Base-by-base conservation (phyloP, 192 early-diverging fungal genomes). In the Phlyctochytrium bullatum region DNA sequence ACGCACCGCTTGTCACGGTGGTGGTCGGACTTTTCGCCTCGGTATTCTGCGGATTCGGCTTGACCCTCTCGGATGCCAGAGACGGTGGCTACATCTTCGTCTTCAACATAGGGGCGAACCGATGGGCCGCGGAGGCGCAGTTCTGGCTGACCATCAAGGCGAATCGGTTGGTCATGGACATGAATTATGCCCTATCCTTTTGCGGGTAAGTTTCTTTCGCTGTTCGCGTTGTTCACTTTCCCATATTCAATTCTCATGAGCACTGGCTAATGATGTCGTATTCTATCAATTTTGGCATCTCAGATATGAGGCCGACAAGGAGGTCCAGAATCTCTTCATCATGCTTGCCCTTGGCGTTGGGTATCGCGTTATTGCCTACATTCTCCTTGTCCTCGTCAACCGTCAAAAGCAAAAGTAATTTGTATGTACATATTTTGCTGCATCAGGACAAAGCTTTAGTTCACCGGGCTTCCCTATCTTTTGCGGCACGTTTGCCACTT, bases 1-100 rank as follows among this genome's bases (percentile, higher is more conserved):
- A 75, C 59, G 73, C 69, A 2, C 56, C 73, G 2, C 31, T 75
- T 20, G 33, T 72, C 51, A 69, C 72, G 25, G 73, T 75, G 0
- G 57, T 70, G 29, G 50, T 65, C 1, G 67, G 52, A 32, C 63
- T 75, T 34, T 52, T 75, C 34, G 27, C 56, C n/a, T 40, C 68
- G 29, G 60, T 65, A 14, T 53, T 65, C 40, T 30, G 31, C 32
- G 75, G 75, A 40, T 76, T 65, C 65, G 72, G 65, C 1, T 47
- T 62, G 1, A 69, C 72, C 14, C 30, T 75, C 27, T 34, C 29
- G 31, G 47, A 75, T 29, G 73, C 74, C 28, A 60, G 34, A 47
- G 36, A 71, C 14, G 20, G 62, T n/a, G 58, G 67, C 23, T 31
- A 59, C 30, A 20, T 66, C 1, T 75, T 51, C 27, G 27, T 75